A percentile compares a stretch with the other conserved stretches of the same genome.
Conservation (phyloP, 2,329 filamentous ascomycete species). For the Dryadomyces quercus-mongolicae region DNA sequence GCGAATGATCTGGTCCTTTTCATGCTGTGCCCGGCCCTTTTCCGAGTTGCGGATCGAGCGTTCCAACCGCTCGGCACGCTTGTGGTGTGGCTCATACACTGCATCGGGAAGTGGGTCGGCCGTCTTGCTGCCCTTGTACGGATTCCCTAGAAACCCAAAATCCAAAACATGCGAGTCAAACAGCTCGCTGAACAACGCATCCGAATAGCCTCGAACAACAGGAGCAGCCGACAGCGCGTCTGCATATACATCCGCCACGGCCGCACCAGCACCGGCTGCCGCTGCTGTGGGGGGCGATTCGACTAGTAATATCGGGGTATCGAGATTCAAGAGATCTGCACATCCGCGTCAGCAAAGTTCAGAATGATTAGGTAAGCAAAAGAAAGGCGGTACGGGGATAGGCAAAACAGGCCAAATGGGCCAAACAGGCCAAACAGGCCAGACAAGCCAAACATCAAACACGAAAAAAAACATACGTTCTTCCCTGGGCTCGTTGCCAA, state of each 20-base stretch:
- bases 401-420: too few relatives aligned
- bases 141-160: slow-evolving; percentile 38
- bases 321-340: slow-evolving; percentile 57
- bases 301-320: slow-evolving; percentile 61
- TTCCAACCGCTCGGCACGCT: slow-evolving; percentile 47
- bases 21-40: slow-evolving; percentile 53
- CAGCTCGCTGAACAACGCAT: slow-evolving; percentile 43
- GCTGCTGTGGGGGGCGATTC: slow-evolving; percentile 31
- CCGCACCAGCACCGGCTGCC: slow-evolving; percentile 9
- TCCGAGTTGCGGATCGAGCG: slow-evolving; percentile 52
- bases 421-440: neutral
- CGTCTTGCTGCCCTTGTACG: slow-evolving; percentile 28
- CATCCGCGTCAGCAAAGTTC: too few relatives aligned
- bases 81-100: slow-evolving; percentile 41
- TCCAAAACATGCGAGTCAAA: slow-evolving; percentile 44
- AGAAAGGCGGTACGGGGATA: neutral
- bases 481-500: slow-evolving; percentile 72
- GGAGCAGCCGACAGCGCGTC: slow-evolving; percentile 16
- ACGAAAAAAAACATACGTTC: slow-evolving; percentile 44
- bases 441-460: neutral
- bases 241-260: slow-evolving; percentile 12
- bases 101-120: slow-evolving; percentile 45
- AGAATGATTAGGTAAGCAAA: neutral
- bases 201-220: slow-evolving; percentile 39
- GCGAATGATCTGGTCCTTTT: slow-evolving; percentile 51